Percentiles rank a stretch among this genome's conserved stretches.
phyloP scores from a whole-genome alignment of 1,284 basidiomycete genomes.

The Malassezia slooffiae region DNA sequence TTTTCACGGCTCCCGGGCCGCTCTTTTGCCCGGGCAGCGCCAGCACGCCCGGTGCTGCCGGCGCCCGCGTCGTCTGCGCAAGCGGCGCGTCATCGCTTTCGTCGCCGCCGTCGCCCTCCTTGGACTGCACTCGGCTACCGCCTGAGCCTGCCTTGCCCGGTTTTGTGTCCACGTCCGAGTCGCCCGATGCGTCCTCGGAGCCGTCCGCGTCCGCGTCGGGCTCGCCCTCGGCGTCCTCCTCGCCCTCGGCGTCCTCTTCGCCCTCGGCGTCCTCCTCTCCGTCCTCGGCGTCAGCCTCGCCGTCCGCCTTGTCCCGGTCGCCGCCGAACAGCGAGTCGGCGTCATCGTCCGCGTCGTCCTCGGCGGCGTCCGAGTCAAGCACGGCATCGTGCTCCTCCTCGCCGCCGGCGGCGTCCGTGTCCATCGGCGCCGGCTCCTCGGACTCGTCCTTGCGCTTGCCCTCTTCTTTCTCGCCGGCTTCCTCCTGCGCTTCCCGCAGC shows the following conservation, averaged over 20 bases:
- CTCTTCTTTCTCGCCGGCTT: conserved; percentile 1
- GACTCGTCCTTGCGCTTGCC: conserved; percentile 13
- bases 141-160: conserved; percentile 15
- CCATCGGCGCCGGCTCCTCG: no score
- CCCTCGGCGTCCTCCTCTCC: conserved; percentile 19
- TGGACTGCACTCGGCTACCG: no score
- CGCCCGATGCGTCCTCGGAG: conserved; percentile 14
- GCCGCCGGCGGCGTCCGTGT: conserved; percentile 6
- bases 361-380: no score
- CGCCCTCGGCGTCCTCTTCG: conserved; percentile 29
- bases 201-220: conserved; percentile 21
- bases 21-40: conserved; percentile 4
- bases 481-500: conserved; percentile 20
- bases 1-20: not conserved
- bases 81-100: conserved; percentile 1
- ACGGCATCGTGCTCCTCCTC: conserved; percentile 17
- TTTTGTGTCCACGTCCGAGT: conserved; percentile 16
- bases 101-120: not conserved
- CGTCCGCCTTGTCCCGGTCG: conserved; percentile 11
- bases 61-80: not conserved
- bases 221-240: conserved; percentile 24
- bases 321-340: conserved; percentile 16
- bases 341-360: no score
- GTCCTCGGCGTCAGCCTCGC: conserved; percentile 19
- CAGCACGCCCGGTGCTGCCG: not conserved